These are phyloP conservation scores for Cladosporium sp. DNA, from an alignment of 2,329 filamentous ascomycete genomes.

Conservation along the genomic window DNA sequence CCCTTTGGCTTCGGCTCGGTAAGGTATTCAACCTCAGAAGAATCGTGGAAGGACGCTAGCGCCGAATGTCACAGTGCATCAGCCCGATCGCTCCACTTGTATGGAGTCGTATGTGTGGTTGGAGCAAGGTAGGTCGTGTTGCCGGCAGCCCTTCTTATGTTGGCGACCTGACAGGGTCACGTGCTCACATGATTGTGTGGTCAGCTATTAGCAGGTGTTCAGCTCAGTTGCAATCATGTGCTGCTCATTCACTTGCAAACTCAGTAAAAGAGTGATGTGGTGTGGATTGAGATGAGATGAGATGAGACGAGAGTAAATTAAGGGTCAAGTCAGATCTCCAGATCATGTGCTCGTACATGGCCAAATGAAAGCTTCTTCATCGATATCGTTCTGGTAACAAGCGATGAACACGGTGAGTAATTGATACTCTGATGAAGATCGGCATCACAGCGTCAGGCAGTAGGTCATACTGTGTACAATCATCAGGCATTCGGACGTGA, in stretches of 20 bases:
- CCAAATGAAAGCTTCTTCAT: background rate
- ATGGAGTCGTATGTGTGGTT: slow-evolving; percentile 1
- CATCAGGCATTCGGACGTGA: background rate
- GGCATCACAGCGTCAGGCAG: background rate
- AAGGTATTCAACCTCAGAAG: background rate
- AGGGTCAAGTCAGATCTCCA: background rate
- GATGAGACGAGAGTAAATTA: background rate
- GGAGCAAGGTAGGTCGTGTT: background rate
- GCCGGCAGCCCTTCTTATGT: background rate
- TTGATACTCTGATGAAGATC: background rate
- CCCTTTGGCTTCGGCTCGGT: background rate
- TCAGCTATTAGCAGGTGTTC: background rate
- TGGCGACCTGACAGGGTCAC: background rate
- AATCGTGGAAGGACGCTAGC: slow-evolving; percentile 1
- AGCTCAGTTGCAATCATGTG: background rate
- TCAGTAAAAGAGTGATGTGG: background rate
- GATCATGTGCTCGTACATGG: background rate
- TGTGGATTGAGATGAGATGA: background rate
- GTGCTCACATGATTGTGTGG: background rate
- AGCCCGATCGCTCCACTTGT: slow-evolving; percentile 10
- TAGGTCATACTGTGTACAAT: rapidly evolving
- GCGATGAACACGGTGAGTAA: background rate
- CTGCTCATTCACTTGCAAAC: background rate
- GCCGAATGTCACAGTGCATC: background rate
- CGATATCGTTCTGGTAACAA: background rate